Percentiles rank a stretch among this genome's conserved stretches.
These are phyloP conservation scores for Penicillium taxi DNA, from an alignment of 495 filamentous ascomycete genomes.

Conservation along the genomic window DNA sequence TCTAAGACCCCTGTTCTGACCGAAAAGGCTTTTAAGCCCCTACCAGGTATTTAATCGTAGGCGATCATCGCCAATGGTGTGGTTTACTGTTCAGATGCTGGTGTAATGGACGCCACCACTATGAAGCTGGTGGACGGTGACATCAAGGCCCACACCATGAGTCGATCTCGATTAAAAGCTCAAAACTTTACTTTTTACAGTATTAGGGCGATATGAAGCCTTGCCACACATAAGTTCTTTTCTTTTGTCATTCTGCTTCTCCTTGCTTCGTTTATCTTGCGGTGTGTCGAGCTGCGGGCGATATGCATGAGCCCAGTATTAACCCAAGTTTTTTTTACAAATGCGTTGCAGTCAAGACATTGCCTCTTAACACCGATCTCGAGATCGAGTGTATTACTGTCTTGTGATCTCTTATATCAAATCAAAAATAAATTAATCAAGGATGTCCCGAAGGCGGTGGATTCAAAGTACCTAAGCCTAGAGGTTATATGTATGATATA, in stretches of 20 bases:
- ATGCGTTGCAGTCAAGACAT: constrained; percentile 59
- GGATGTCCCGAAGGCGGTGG: too few relatives aligned
- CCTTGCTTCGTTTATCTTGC: constrained; percentile 2
- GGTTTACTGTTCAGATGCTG: constrained; percentile 49
- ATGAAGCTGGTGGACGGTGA: constrained; percentile 40
- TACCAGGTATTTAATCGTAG: constrained; percentile 46
- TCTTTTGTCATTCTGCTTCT: constrained; percentile 1
- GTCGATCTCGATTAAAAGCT: too few relatives aligned
- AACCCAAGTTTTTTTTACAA: constrained; percentile 6
- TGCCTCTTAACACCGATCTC: constrained; percentile 59
- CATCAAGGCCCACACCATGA: constrained; percentile 43
- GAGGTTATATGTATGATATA: too few relatives aligned
- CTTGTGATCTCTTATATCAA: too few relatives aligned
- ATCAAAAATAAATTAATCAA: too few relatives aligned
- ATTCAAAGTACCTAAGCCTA: too few relatives aligned
- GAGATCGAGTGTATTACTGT: constrained; percentile 64
- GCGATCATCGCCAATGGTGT: constrained; percentile 50
- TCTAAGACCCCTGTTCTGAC: constrained; percentile 41
- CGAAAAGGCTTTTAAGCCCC: constrained; percentile 45
- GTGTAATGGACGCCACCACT: constrained; percentile 40
- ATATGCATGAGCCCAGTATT: not conserved
- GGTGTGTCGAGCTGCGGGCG: too few relatives aligned
- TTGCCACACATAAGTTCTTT: constrained; percentile 40
- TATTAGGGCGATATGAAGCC: constrained; percentile 54
- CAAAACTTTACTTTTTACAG: too few relatives aligned